Conservation (phyloP, 2,329 filamentous ascomycete species). For the Trichoderma atroviride region DNA sequence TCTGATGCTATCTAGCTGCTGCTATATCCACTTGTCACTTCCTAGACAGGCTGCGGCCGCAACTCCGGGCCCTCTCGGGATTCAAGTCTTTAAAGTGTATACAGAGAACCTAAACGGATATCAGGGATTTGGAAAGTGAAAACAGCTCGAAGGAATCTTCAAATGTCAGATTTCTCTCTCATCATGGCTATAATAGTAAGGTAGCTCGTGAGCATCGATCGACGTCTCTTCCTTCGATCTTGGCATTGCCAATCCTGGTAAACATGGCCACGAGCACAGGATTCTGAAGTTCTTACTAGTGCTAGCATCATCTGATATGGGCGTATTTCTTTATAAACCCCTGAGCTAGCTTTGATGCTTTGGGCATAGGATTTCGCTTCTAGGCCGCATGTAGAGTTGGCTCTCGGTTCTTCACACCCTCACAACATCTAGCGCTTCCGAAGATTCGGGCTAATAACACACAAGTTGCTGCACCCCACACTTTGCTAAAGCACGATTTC, state of each 20-base stretch:
- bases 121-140: background rate
- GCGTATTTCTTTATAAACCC: background rate
- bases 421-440: conserved; percentile 6
- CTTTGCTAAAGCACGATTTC: conserved; percentile 3
- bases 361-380: background rate
- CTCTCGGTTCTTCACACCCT: conserved; percentile 3
- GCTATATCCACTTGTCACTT: background rate
- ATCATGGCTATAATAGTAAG: background rate
- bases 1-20: background rate
- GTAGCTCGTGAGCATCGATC: background rate
- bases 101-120: background rate
- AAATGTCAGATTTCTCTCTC: background rate
- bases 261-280: background rate
- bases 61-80: too few species aligned
- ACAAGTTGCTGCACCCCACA: conserved; percentile 13
- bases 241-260: background rate
- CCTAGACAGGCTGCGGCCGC: background rate
- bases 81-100: background rate
- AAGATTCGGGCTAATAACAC: conserved; percentile 8
- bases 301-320: background rate
- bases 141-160: background rate
- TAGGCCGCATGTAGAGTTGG: background rate
- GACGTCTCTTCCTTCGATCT: background rate
- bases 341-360: background rate
- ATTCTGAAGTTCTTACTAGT: background rate